These are phyloP conservation scores for Harrya chromipes DNA, from an alignment of 768 basidiomycete genomes.

Conservation along the genomic window DNA sequence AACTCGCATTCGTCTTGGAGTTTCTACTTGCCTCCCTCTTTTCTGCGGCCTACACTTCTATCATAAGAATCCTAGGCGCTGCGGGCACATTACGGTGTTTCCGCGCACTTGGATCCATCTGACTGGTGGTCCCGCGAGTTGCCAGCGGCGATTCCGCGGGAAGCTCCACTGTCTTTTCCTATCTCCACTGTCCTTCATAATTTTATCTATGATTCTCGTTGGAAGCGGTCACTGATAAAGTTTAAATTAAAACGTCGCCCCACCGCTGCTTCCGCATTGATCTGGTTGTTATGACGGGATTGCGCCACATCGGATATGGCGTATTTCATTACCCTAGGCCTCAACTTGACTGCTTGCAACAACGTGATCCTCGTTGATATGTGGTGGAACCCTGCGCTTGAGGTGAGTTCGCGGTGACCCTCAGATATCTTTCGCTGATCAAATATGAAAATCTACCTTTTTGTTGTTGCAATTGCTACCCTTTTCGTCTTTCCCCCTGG, in stretches of 20 bases:
- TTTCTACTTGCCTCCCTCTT: neutral
- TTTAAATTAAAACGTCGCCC: neutral
- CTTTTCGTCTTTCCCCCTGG: neutral
- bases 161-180: neutral
- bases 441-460: neutral
- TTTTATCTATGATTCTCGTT: neutral
- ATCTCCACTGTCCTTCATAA: neutral
- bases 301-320: neutral
- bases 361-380: slow-evolving; percentile 91
- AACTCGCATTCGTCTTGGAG: neutral
- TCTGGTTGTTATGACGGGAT: slow-evolving; percentile 4
- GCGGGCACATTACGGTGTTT: too few species aligned
- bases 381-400: slow-evolving; percentile 94
- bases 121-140: neutral
- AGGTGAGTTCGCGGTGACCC: slow-evolving; percentile 42
- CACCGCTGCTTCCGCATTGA: neutral
- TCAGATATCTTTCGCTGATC: slow-evolving; percentile 8
- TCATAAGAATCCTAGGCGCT: too few species aligned
- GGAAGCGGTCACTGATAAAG: slow-evolving; percentile 12
- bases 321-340: slow-evolving; percentile 43
- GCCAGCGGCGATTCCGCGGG: neutral
- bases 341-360: slow-evolving; percentile 91
- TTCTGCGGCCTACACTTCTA: neutral
- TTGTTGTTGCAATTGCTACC: neutral
- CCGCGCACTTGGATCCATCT: too few species aligned